Percentiles rank a stretch among this genome's conserved stretches.
Evolutionary conservation across 2,329 filamentous ascomycete species (phyloP).

Genomic region (Fusarium transvaalense): DNA sequence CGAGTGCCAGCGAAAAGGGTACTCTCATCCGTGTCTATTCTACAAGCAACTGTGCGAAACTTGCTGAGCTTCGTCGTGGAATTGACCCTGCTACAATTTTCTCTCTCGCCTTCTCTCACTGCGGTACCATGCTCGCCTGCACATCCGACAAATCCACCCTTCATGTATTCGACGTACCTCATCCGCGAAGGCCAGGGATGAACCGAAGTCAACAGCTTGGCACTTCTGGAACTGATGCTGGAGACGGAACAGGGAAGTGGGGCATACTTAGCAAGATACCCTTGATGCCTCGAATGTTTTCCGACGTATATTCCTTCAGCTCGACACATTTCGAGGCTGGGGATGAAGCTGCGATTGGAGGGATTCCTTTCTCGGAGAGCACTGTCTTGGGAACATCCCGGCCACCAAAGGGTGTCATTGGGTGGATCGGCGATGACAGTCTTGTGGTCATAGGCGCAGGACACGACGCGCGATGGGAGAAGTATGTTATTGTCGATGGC

Average conservation of each 20-base stretch:
- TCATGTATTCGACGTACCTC: slow-evolving; percentile 90
- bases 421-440: slow-evolving; percentile 82
- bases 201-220: slow-evolving; percentile 51
- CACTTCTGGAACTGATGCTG: slow-evolving; percentile 54
- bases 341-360: slow-evolving; percentile 71
- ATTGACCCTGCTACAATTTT: slow-evolving; percentile 90
- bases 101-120: slow-evolving; percentile 88
- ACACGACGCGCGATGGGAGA: slow-evolving; percentile 87
- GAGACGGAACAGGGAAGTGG: slow-evolving; percentile 79
- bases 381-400: slow-evolving; percentile 64
- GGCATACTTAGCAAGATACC: slow-evolving; percentile 86
- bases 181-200: slow-evolving; percentile 59
- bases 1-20: slow-evolving; percentile 91
- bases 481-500: slow-evolving; percentile 78
- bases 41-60: slow-evolving; percentile 81
- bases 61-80: slow-evolving; percentile 88
- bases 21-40: slow-evolving; percentile 90
- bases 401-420: slow-evolving; percentile 84
- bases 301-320: slow-evolving; percentile 88
- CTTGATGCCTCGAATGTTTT: slow-evolving; percentile 86
- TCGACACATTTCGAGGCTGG: slow-evolving; percentile 86
- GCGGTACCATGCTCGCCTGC: slow-evolving; percentile 82
- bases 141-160: slow-evolving; percentile 97
- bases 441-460: slow-evolving; percentile 84
- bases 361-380: slow-evolving; percentile 58